Percentiles rank a stretch among this genome's conserved stretches.
Evolutionary conservation across 179 eudicot genomes (phyloP).

Genomic region (Sideroxylon spinosum): DNA sequence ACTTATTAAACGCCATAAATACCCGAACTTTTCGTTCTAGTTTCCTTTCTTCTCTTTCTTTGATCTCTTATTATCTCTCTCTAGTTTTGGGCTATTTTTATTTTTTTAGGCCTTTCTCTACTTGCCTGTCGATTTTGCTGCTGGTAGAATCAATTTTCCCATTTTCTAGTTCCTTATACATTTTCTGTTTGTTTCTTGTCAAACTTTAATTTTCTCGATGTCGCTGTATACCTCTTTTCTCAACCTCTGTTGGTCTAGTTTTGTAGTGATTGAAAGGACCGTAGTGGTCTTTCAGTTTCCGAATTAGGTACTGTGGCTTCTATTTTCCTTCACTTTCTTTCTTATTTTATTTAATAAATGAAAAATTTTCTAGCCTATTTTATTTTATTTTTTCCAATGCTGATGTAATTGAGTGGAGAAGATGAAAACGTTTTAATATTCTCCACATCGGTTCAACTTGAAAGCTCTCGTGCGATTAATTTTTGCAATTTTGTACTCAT

Average conservation of each 20-base stretch:
- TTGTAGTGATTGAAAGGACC: neutral
- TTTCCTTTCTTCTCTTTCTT: neutral
- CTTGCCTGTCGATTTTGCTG: neutral
- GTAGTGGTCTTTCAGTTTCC: neutral
- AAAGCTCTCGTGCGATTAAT: too few relatives aligned
- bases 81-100: too few relatives aligned
- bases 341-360: neutral
- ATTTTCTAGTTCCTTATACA: neutral
- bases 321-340: neutral
- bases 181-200: constrained; percentile 6
- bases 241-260: neutral
- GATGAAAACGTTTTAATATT: neutral
- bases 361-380: neutral
- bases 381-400: neutral
- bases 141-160: constrained; percentile 14
- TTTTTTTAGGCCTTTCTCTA: constrained; percentile 11
- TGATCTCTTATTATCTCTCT: neutral
- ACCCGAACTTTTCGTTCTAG: constrained; percentile 13
- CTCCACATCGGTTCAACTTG: neutral
- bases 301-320: constrained; percentile 22
- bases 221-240: neutral
- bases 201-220: neutral
- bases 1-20: constrained; percentile 43
- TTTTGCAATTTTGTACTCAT: neutral
- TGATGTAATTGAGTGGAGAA: neutral